Conservation (phyloP, 2,329 filamentous ascomycete species). For the Arthrobotrys entomopaga region DNA sequence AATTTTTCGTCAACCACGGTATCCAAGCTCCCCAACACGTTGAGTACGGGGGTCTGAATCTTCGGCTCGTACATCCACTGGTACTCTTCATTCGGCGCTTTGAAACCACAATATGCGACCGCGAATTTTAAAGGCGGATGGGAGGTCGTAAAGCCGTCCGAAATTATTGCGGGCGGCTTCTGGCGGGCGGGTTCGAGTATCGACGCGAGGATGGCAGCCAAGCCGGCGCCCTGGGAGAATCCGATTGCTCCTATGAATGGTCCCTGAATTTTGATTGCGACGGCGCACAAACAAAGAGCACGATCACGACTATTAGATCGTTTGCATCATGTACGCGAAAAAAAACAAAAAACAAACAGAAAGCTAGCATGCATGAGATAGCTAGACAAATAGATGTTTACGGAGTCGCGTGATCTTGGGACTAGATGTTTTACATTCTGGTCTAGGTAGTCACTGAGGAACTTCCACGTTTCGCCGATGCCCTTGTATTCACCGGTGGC, state of each 20-base stretch:
- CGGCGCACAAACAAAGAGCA: constrained; percentile 4
- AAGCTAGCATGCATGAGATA: not conserved
- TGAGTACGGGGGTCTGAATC: constrained; percentile 71
- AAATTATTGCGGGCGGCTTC: constrained; percentile 17
- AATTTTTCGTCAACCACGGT: constrained; percentile 72
- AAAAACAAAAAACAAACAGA: not conserved
- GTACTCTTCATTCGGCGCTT: constrained; percentile 67
- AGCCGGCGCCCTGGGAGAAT: constrained; percentile 71
- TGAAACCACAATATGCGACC: constrained; percentile 72
- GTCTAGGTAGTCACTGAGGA: constrained; percentile 56
- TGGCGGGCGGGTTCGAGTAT: constrained; percentile 67
- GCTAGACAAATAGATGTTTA: not conserved
- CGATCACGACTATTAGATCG: constrained; percentile 40
- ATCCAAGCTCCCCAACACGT: constrained; percentile 73
- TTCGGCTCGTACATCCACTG: constrained; percentile 70
- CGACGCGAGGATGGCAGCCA: constrained; percentile 70
- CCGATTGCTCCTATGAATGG: constrained; percentile 72
- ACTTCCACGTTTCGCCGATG: constrained; percentile 56
- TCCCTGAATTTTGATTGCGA: constrained; percentile 62
- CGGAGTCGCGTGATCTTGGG: constrained; percentile 7
- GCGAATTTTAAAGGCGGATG: constrained; percentile 72
- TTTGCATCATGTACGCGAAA: not conserved
- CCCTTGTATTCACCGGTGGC: constrained; percentile 60
- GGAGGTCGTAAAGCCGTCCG: constrained; percentile 59
- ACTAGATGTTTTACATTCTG: constrained; percentile 45